Evolutionary conservation across 2,329 filamentous ascomycete species (phyloP).

Genomic region (Madurella mycetomatis): DNA sequence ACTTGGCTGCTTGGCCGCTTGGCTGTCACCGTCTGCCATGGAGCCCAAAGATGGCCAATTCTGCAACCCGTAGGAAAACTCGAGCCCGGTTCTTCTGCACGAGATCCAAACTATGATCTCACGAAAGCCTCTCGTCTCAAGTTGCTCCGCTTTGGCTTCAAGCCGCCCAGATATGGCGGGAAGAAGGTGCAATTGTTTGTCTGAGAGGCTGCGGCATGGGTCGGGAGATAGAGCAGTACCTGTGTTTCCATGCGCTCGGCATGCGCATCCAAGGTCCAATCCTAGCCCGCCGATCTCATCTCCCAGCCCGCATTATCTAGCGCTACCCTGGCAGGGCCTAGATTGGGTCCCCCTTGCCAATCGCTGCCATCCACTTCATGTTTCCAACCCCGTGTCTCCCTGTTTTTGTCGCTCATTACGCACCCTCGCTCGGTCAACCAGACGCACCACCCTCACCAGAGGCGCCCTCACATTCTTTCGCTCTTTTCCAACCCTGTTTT

Average conservation of each 20-base stretch:
- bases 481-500: slow-evolving; percentile 4
- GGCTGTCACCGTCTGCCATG: background rate
- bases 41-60: slow-evolving; percentile 4
- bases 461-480: slow-evolving; percentile 11
- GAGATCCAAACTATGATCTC: background rate
- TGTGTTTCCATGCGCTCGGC: background rate
- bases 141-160: slow-evolving; percentile 1
- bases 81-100: too few species aligned
- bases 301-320: slow-evolving; percentile 22
- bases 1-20: slow-evolving; percentile 1
- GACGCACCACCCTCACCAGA: slow-evolving; percentile 3
- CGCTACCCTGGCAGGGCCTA: slow-evolving; percentile 12
- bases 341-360: slow-evolving; percentile 2
- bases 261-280: background rate
- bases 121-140: background rate
- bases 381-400: slow-evolving; percentile 15
- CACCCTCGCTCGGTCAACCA: slow-evolving; percentile 5
- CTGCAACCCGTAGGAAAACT: background rate
- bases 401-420: slow-evolving; percentile 24
- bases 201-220: background rate
- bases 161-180: background rate
- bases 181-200: slow-evolving; percentile 10
- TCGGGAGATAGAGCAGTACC: slow-evolving; percentile 3
- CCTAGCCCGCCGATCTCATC: slow-evolving; percentile 19
- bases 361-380: background rate